Base-by-base conservation (phyloP, 2,329 filamentous ascomycete species). In the Fusarium sp. region DNA sequence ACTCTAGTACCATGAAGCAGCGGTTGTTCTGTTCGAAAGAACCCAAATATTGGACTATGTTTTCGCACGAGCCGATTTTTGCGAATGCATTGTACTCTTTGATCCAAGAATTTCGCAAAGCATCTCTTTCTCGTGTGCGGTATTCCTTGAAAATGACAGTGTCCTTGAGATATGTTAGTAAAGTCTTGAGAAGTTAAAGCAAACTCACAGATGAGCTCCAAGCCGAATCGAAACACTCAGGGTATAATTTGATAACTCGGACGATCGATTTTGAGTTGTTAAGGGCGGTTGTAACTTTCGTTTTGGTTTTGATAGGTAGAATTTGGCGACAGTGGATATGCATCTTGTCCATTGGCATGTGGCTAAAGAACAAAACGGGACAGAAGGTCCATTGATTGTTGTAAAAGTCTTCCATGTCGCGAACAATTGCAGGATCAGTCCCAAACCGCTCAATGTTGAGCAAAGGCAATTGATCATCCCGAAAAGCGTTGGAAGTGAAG, bases 61-160 rank as follows among this genome's bases (percentile, higher is more conserved):
- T 16, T 2, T 57, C 44, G n/a, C 30, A 41, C 4, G 33, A 58
- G 2, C 52, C 53, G 28, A 70, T 65, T 11, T 40, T 45, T 4
- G n/a, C 36, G 4, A 59, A 62, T 8, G 52, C 41, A 3, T 50
- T 23, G 15, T 38, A 56, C 33, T 71, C 68, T 23, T 16, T 49
- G 1, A 15, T 20, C 63, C 63, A 70, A 2, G 63, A 34, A 1
- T 41, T 9, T 15, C 59, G 56, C 4, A 67, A 23, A 2, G 12
- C 9, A 11, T 65, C 41, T 12, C 55, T 34, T 6, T 54, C 56
- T 8, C 31, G 16, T 3, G 54, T 57, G 2, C 41, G 23, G 10
- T 62, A 70, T n/a, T 58, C 52, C 16, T 71, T 71, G 8, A 70
- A 62, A 4, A 68, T 50, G 16, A 70, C 28, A 7, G 12, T 62